These are phyloP conservation scores for Phytophthora aleatoria DNA, from an alignment of 352 stramenopile species.

Conservation along the genomic window DNA sequence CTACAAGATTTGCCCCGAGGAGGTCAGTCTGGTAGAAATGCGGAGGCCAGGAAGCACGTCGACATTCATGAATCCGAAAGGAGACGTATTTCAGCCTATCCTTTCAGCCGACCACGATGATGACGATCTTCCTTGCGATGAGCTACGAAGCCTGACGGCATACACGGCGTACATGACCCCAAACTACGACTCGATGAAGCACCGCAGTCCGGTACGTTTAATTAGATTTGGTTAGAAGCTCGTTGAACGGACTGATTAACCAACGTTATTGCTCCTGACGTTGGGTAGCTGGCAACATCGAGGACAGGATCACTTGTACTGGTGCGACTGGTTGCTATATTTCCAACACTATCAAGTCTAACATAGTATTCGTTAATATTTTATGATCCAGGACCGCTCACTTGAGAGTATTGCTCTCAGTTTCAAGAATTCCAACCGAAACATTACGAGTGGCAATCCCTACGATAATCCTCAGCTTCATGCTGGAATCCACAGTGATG, in stretches of 20 bases:
- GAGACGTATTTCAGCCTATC: constrained; percentile 61
- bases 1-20: constrained; percentile 57
- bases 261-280: constrained; percentile 9
- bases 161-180: constrained; percentile 59
- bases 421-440: constrained; percentile 40
- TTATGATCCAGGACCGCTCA: constrained; percentile 56
- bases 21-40: constrained; percentile 50
- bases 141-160: constrained; percentile 53
- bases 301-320: constrained; percentile 55
- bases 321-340: constrained; percentile 25
- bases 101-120: constrained; percentile 26
- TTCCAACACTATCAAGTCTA: not conserved
- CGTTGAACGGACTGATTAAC: not conserved
- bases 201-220: constrained; percentile 33
- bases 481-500: constrained; percentile 24
- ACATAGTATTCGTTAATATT: not conserved
- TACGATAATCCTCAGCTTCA: constrained; percentile 46
- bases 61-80: constrained; percentile 51
- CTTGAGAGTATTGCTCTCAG: constrained; percentile 61
- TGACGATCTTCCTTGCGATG: constrained; percentile 37
- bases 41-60: constrained; percentile 32
- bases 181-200: constrained; percentile 37
- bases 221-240: not conserved
- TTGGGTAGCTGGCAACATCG: constrained; percentile 34
- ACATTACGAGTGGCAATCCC: constrained; percentile 42